Conservation (phyloP, 192 early-diverging fungal genomes). For the Neocallimastix lanati region DNA sequence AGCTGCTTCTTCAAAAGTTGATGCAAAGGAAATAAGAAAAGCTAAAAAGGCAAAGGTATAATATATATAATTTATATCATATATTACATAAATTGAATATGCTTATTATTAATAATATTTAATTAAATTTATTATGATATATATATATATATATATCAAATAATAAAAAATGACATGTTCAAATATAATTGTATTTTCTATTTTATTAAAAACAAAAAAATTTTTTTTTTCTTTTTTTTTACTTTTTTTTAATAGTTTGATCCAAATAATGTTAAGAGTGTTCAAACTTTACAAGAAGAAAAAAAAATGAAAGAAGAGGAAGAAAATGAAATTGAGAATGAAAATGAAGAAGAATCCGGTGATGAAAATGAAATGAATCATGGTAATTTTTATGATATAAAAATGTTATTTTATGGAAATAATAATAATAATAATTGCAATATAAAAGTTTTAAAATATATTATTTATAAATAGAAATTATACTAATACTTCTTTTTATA, state of each 20-base stretch:
- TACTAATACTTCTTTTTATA: too few species aligned
- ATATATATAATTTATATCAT: not conserved
- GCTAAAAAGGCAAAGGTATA: constrained; percentile 65
- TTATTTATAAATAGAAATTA: too few species aligned
- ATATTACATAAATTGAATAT: too few species aligned
- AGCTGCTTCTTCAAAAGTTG: not conserved
- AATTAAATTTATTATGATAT: too few species aligned
- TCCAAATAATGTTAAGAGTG: constrained; percentile 56
- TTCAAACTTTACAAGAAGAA: constrained; percentile 45
- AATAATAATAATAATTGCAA: too few species aligned
- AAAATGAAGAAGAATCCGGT: constrained; percentile 11
- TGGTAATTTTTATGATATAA: constrained; percentile 8
- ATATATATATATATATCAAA: too few species aligned
- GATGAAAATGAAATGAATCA: constrained; percentile 4
- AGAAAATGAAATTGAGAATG: too few species aligned
- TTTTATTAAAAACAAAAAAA: constrained; percentile 7
- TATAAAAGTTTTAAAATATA: too few species aligned
- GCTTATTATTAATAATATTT: too few species aligned
- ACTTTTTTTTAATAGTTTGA: constrained; percentile 31
- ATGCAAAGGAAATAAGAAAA: constrained; percentile 43
- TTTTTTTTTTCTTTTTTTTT: not conserved
- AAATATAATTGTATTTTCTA: not conserved
- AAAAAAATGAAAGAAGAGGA: constrained; percentile 18
- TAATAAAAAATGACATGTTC: too few species aligned
- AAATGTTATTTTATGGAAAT: too few species aligned